A percentile compares a stretch with the other conserved stretches of the same genome.
phyloP scores from a whole-genome alignment of 2,329 filamentous ascomycete species.

The Calonectria pauciramosa region DNA sequence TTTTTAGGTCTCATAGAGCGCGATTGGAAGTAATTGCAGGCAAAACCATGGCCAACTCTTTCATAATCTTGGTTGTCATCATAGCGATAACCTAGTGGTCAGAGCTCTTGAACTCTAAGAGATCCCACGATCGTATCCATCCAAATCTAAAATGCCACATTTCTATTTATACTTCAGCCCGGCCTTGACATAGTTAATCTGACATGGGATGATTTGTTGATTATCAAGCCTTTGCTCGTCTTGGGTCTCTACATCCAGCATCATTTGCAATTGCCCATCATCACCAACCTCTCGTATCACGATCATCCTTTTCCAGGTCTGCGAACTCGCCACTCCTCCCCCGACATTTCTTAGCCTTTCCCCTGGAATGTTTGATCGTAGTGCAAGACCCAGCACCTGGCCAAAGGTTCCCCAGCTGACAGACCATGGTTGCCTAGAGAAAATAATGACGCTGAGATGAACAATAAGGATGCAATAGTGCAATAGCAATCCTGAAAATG shows the following conservation, averaged over 20 bases:
- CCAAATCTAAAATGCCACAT: neutral
- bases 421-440: neutral
- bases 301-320: neutral
- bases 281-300: neutral
- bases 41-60: neutral
- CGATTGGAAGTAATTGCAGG: neutral
- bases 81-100: neutral
- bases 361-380: neutral
- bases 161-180: neutral
- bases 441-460: neutral
- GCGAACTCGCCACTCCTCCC: neutral
- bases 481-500: neutral
- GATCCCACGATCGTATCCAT: neutral
- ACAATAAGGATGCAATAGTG: neutral
- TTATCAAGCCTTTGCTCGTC: no score
- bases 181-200: neutral
- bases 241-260: neutral
- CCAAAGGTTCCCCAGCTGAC: neutral
- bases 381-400: neutral
- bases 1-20: neutral
- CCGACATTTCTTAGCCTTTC: neutral
- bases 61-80: neutral
- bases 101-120: neutral
- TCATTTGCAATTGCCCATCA: neutral
- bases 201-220: neutral